Evolutionary conservation across 305 asterid species (phyloP).

Genomic region (Fraxinus albicans): DNA sequence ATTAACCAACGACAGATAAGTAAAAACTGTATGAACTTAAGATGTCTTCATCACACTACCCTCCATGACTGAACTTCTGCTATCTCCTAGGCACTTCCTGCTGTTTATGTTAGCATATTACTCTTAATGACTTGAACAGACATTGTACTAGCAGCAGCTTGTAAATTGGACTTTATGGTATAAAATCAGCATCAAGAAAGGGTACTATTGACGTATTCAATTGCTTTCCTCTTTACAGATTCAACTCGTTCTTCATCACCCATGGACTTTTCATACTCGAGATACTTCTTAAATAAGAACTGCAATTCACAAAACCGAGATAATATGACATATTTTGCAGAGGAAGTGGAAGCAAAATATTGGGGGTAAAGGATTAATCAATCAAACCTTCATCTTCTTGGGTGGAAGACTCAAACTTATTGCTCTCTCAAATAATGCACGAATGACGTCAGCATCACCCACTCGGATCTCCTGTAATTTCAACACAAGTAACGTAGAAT

Average conservation of each 20-base stretch:
- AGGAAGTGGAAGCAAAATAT: neutral
- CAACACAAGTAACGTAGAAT: conserved; percentile 1
- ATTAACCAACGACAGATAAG: neutral
- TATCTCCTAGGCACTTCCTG: neutral
- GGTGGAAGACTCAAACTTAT: conserved; percentile 78
- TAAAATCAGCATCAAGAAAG: conserved; percentile 34
- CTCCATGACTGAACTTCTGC: neutral
- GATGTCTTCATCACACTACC: neutral
- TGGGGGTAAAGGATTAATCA: neutral
- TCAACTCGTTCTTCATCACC: conserved; percentile 66
- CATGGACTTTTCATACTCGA: conserved; percentile 54
- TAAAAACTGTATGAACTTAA: neutral
- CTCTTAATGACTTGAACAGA: neutral
- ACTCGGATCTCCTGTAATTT: conserved; percentile 73
- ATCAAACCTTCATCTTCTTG: conserved; percentile 80
- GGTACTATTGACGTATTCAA: conserved; percentile 70
- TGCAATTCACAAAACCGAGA: conserved; percentile 35
- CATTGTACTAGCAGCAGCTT: neutral
- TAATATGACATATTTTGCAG: neutral
- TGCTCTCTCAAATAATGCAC: conserved; percentile 90
- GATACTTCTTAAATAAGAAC: conserved; percentile 84
- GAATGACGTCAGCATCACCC: conserved; percentile 74
- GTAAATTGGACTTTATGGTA: neutral
- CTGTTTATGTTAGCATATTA: neutral
- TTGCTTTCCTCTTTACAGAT: conserved; percentile 72